Evolutionary conservation across 2,329 filamentous ascomycete genomes (phyloP).

Genomic region (Arthrobotrys conoides): DNA sequence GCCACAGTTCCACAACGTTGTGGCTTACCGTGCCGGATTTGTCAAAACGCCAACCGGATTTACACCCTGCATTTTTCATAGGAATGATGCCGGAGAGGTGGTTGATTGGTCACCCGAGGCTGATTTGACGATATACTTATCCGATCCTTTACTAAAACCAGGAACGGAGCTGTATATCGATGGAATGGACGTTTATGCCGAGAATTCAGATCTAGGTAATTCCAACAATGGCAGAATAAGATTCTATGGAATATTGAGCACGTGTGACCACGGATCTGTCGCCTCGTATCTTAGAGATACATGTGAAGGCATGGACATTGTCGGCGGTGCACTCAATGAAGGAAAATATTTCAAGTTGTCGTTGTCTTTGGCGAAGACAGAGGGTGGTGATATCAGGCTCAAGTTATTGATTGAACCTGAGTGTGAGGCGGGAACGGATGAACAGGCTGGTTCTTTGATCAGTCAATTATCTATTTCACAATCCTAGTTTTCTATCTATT

Average conservation of each 20-base stretch:
- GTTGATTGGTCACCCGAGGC: slow-evolving; percentile 11
- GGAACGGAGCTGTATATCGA: background rate
- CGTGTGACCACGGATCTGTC: slow-evolving; percentile 1
- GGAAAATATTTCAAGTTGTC: background rate
- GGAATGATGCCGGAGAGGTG: background rate
- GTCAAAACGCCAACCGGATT: slow-evolving; percentile 1
- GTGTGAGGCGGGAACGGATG: background rate
- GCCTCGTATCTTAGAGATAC: background rate
- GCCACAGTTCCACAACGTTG: slow-evolving; percentile 6
- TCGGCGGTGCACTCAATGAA: background rate
- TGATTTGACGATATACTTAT: slow-evolving; percentile 9
- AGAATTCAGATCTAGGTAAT: background rate
- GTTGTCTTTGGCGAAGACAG: background rate
- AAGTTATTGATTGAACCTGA: background rate
- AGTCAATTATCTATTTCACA: slow-evolving; percentile 1
- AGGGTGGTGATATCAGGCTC: background rate
- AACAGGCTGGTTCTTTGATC: slow-evolving; percentile 7
- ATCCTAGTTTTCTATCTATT: slow-evolving; percentile 25
- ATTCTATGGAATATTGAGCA: background rate
- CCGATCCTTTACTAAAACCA: slow-evolving; percentile 11
- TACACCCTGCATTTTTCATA: background rate
- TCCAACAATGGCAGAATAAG: background rate
- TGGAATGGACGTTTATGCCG: background rate
- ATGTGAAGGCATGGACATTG: background rate
- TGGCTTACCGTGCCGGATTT: background rate